Evolutionary conservation across 805 yeast genomes (phyloP), one percentile per base, ranked within the genome.

Genomic region (Metschnikowia henanensis): DNA sequence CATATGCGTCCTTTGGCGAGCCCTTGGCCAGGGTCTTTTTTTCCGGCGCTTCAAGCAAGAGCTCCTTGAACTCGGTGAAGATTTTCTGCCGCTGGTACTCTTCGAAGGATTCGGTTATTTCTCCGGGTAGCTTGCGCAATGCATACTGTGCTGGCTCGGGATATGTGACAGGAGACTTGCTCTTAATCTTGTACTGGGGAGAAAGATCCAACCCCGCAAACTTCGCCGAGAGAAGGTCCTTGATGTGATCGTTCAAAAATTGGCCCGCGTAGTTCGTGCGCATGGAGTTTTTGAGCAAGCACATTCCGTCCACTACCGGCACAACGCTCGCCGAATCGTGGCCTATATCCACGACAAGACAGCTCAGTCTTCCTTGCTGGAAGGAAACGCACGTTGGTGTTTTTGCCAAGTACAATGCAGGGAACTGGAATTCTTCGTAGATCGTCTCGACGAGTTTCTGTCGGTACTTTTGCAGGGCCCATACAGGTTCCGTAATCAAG

Each of bases 311-410:
- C 47, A 83, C 80, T 17, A 86, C 89, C 2, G 91, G 96, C 5
- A 94, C 84, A 1, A 83, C 91, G 48, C 88, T 80, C 16, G 78
- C 72, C 2, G 83, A 68, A 59, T 86, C 91, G 58, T 87, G 94
- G 5, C 96, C 96, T 30, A 87, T 66, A 61, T 89, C 96, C 30
- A 89, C 92, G 30, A 89, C 89, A 25, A 89, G 69, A 60, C 95
- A 89, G 47, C 84, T 84, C 35, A 95, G 90, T 60, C 95, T 76
- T 3, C 96, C 96, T 51, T 86, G 84, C 9, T 92, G 90, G 65
- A 91, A 91, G 1, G 96, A 81, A 1, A 86, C 82, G 66, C 95
- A 85, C 0, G 95, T 84, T n/a, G 97, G 92, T 7, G 84, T 75
- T 45, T 89, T 84, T 12, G 87, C 90, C 19, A 87, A 61, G 59